phyloP scores from a whole-genome alignment of 1,284 basidiomycete genomes.

The Stereum hirsutum region DNA sequence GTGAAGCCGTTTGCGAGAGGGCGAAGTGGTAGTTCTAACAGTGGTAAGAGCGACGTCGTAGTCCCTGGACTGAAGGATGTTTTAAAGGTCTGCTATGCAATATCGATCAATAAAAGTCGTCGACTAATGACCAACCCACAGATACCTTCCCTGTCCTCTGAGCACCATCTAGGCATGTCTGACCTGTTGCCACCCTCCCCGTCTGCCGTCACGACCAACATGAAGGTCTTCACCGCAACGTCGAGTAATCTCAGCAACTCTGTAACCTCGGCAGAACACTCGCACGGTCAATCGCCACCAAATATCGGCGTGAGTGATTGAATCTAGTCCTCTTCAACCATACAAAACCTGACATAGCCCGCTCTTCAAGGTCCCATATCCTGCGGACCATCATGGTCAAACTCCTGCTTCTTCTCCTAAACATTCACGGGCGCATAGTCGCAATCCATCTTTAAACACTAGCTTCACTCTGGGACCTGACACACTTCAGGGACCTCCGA shows the following conservation, averaged over 20 bases:
- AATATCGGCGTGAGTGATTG: slow-evolving; percentile 19
- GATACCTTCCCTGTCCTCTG: slow-evolving; percentile 59
- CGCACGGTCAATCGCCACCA: slow-evolving; percentile 9
- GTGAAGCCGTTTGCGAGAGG: slow-evolving; percentile 30
- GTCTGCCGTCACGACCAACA: slow-evolving; percentile 38
- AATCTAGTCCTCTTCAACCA: too few species aligned
- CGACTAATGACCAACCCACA: slow-evolving; percentile 18
- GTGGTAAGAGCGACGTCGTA: slow-evolving; percentile 22
- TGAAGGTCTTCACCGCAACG: slow-evolving; percentile 31
- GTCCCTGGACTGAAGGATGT: slow-evolving; percentile 58
- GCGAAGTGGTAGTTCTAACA: slow-evolving; percentile 39
- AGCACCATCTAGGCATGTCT: slow-evolving; percentile 56
- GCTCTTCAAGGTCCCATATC: slow-evolving; percentile 16
- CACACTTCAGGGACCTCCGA: slow-evolving; percentile 26
- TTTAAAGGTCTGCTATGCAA: slow-evolving; percentile 41
- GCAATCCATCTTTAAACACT: slow-evolving; percentile 11
- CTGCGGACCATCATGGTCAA: neutral
- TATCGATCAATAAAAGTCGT: neutral
- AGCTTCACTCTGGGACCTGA: neutral
- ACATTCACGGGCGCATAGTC: slow-evolving; percentile 6
- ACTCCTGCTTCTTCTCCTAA: neutral
- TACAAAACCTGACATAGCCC: too few species aligned
- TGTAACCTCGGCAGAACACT: slow-evolving; percentile 4
- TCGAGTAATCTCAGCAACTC: slow-evolving; percentile 31
- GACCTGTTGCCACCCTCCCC: slow-evolving; percentile 78